Evolutionary conservation across 371 early-diverging fungal genomes (phyloP).

Genomic region (Mortierella sp.): DNA sequence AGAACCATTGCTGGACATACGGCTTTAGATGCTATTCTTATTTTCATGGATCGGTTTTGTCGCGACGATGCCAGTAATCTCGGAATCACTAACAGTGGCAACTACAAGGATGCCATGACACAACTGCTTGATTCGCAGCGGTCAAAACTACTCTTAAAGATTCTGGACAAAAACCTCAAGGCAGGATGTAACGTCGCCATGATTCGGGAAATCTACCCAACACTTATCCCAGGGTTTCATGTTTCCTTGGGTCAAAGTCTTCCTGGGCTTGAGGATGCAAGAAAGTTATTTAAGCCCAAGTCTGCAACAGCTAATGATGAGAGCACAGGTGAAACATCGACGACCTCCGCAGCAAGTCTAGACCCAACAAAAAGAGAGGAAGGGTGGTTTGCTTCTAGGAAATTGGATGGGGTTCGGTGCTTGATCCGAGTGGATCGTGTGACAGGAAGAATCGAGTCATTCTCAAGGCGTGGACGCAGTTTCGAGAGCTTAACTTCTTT

Average conservation of each 20-base stretch:
- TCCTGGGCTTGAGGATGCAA: constrained; percentile 17
- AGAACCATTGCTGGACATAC: constrained; percentile 61
- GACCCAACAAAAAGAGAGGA: not conserved
- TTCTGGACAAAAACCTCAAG: constrained; percentile 69
- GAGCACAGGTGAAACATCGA: not conserved
- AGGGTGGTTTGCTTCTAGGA: constrained; percentile 68
- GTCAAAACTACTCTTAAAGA: constrained; percentile 61
- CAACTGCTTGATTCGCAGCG: constrained; percentile 37
- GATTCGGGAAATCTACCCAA: constrained; percentile 55
- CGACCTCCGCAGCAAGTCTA: no score
- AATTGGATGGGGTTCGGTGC: constrained; percentile 73
- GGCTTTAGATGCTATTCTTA: constrained; percentile 58
- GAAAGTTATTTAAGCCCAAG: constrained; percentile 6
- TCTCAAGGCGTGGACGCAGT: constrained; percentile 64
- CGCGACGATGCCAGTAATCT: not conserved
- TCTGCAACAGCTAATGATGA: not conserved
- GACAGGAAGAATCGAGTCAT: constrained; percentile 55
- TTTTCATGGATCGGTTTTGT: constrained; percentile 57
- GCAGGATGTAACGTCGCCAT: constrained; percentile 62
- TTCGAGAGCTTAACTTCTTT: constrained; percentile 59
- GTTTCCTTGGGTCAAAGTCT: constrained; percentile 60
- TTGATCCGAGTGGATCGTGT: constrained; percentile 58
- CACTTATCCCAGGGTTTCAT: constrained; percentile 28
- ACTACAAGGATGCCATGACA: constrained; percentile 13
- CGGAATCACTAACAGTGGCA: not conserved